Evolutionary conservation across 2,329 filamentous ascomycete genomes (phyloP).

Genomic region (Aspergillus pseudonomiae): DNA sequence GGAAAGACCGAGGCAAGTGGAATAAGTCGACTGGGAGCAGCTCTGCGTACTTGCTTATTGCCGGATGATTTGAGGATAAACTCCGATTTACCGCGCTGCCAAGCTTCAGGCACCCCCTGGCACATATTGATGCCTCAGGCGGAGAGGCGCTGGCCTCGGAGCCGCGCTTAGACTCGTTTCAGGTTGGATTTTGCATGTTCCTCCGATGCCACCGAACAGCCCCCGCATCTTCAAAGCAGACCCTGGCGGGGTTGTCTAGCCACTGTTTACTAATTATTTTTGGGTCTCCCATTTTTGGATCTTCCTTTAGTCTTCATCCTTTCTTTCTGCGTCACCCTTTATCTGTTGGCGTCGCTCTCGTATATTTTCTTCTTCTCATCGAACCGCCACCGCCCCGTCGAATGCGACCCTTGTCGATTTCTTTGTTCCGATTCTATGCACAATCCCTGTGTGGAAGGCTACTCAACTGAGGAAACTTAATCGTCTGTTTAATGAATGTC

Average conservation of each 20-base stretch:
- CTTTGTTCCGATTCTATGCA: neutral
- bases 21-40: neutral
- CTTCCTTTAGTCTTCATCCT: neutral
- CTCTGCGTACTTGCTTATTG: neutral
- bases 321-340: neutral
- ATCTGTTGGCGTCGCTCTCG: neutral
- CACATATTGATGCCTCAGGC: neutral
- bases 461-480: neutral
- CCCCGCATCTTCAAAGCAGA: neutral
- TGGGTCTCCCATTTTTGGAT: neutral
- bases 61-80: conserved; percentile 1
- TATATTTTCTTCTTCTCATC: neutral
- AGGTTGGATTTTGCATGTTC: neutral
- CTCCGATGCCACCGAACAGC: conserved; percentile 2
- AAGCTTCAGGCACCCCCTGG: conserved; percentile 11
- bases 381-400: neutral
- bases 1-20: neutral
- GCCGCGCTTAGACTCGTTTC: neutral
- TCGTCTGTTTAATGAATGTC: neutral
- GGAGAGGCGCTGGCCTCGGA: neutral
- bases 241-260: conserved; percentile 5
- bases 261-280: conserved; percentile 1
- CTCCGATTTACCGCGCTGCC: conserved; percentile 11
- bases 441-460: neutral
- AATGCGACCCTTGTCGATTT: neutral